Conservation (phyloP, 352 stramenopile species). For the Globisporangium yorkense region DNA sequence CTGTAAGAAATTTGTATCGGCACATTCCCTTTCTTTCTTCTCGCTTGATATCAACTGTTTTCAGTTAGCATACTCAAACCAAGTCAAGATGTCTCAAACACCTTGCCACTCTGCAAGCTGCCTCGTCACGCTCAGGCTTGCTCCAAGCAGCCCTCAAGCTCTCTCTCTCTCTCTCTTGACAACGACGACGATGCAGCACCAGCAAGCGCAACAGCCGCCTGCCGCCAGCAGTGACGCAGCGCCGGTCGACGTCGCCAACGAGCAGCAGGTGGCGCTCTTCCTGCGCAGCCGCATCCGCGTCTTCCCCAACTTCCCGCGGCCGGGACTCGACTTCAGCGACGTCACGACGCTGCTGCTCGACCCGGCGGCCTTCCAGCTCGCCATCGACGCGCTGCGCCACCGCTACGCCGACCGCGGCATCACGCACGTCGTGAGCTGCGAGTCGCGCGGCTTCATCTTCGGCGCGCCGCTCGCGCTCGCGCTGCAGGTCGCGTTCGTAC, state of each 20-base stretch:
- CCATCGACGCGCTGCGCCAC: conserved; percentile 59
- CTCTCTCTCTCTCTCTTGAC: background rate
- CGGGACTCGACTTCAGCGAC: conserved; percentile 58
- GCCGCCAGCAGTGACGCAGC: background rate
- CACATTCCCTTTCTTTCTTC: background rate
- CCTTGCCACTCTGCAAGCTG: too few species aligned
- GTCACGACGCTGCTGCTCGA: conserved; percentile 71
- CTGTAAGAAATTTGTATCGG: too few species aligned
- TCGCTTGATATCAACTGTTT: background rate
- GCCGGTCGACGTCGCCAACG: conserved; percentile 33
- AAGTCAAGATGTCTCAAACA: background rate
- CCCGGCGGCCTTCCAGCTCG: conserved; percentile 62
- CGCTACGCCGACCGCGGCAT: conserved; percentile 53
- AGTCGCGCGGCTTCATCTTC: conserved; percentile 81
- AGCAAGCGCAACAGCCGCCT: background rate
- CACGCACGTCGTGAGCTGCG: conserved; percentile 78
- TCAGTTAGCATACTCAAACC: background rate
- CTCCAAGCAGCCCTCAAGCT: background rate
- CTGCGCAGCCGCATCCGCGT: conserved; percentile 64
- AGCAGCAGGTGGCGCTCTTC: conserved; percentile 48
- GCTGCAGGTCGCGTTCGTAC: conserved; percentile 61
- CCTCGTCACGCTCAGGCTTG: too few species aligned
- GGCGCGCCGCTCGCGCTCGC: conserved; percentile 65
- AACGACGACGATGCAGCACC: background rate
- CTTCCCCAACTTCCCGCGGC: conserved; percentile 55